These are phyloP conservation scores for Leccinellum rugosiceps DNA, from an alignment of 768 basidiomycete species.

Conservation along the genomic window DNA sequence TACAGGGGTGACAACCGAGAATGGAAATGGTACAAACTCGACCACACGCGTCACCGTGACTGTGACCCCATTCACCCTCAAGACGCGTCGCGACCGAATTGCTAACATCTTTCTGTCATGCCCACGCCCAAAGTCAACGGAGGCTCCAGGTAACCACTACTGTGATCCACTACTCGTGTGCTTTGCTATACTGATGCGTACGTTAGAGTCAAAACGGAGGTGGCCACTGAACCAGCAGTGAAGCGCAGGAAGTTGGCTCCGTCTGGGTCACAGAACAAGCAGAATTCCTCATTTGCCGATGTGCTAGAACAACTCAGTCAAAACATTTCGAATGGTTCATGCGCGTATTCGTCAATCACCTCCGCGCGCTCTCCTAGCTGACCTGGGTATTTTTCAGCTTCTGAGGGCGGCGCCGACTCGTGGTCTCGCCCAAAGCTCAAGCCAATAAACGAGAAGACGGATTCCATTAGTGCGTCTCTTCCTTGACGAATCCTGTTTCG, in stretches of 20 bases:
- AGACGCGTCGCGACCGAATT: conserved; percentile 6
- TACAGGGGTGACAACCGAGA: conserved; percentile 13
- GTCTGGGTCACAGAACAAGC: conserved; percentile 27
- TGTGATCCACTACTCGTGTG: neutral
- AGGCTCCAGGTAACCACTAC: conserved; percentile 13
- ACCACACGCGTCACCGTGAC: conserved; percentile 29
- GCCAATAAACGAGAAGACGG: conserved; percentile 53
- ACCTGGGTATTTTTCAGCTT: conserved; percentile 36
- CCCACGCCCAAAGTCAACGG: conserved; percentile 9
- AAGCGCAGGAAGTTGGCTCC: conserved; percentile 55
- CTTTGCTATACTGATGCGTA: conserved; percentile 5
- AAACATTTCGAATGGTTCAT: conserved; percentile 39
- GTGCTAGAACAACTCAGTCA: conserved; percentile 61
- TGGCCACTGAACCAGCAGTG: conserved; percentile 37
- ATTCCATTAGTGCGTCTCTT: conserved; percentile 59
- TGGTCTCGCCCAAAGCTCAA: conserved; percentile 68
- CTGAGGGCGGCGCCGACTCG: conserved; percentile 73
- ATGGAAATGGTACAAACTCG: conserved; percentile 21
- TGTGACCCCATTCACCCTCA: neutral
- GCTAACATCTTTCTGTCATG: conserved; percentile 7
- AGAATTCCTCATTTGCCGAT: conserved; percentile 52
- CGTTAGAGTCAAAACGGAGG: conserved; percentile 24
- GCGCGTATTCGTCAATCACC: conserved; percentile 31
- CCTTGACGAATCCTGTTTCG: neutral
- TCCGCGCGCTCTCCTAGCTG: neutral